phyloP scores from a whole-genome alignment of 768 basidiomycete species.

The Mycena alexandri region DNA sequence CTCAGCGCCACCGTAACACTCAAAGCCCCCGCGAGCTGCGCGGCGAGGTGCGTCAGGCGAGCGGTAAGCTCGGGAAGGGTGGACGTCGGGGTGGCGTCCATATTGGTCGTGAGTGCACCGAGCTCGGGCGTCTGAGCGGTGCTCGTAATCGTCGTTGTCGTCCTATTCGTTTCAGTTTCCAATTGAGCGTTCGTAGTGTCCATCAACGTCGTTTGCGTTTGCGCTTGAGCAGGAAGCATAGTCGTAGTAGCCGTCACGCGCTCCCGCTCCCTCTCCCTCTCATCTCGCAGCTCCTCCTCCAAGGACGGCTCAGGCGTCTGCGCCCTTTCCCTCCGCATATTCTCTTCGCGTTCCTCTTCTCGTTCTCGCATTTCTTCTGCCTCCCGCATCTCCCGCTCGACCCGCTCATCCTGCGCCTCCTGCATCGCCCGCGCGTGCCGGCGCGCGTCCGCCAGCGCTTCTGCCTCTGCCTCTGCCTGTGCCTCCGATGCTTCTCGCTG shows the following conservation, averaged over 20 bases:
- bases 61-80: constrained; percentile 69
- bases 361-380: constrained; percentile 55
- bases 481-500: constrained; percentile 43
- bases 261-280: too few relatives aligned
- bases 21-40: constrained; percentile 82
- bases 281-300: background rate
- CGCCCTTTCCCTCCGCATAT: constrained; percentile 28
- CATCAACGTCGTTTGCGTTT: too few relatives aligned
- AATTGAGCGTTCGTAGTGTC: too few relatives aligned
- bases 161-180: too few relatives aligned
- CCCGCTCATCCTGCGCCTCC: constrained; percentile 49
- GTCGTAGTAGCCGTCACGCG: too few relatives aligned
- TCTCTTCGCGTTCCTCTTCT: constrained; percentile 19
- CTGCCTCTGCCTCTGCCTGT: constrained; percentile 42
- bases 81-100: constrained; percentile 11
- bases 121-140: too few relatives aligned
- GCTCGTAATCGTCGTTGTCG: too few relatives aligned
- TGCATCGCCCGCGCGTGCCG: constrained; percentile 66
- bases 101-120: too few relatives aligned
- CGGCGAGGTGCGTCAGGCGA: constrained; percentile 71
- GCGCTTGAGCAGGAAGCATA: background rate
- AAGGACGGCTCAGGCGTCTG: constrained; percentile 35
- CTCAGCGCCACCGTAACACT: constrained; percentile 79
- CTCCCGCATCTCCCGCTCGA: constrained; percentile 54
- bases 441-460: constrained; percentile 53